Evolutionary conservation across 2,329 filamentous ascomycete species (phyloP).

Genomic region (Colletotrichum viniferum): DNA sequence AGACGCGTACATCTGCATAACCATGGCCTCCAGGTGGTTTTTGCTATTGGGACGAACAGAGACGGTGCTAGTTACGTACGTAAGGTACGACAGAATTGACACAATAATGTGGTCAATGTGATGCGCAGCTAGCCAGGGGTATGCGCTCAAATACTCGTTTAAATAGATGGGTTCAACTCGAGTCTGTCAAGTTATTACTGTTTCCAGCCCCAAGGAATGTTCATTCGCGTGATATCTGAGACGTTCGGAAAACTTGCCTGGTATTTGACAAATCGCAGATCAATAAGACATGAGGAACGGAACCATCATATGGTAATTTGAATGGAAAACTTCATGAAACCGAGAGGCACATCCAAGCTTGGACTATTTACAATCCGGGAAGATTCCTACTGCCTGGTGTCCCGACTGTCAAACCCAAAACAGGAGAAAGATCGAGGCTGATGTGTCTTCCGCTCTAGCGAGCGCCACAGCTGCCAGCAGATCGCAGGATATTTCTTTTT

Average conservation of each 20-base stretch:
- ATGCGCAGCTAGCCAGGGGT: background rate
- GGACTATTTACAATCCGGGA: fast-evolving
- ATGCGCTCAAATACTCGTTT: background rate
- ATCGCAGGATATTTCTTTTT: background rate
- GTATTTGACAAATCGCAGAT: background rate
- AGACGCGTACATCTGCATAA: background rate
- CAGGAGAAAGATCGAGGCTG: background rate
- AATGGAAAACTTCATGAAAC: background rate
- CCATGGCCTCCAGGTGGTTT: background rate
- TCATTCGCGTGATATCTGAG: background rate
- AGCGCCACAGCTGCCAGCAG: background rate
- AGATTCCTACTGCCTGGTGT: background rate
- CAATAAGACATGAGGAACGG: background rate
- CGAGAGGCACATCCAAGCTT: background rate
- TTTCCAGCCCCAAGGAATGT: background rate
- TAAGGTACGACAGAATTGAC: background rate
- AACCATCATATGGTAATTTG: fast-evolving
- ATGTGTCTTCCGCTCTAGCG: background rate
- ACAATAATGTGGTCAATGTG: background rate
- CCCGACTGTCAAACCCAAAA: background rate
- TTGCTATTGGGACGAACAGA: background rate
- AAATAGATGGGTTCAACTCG: background rate
- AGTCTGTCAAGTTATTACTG: background rate
- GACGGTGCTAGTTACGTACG: background rate
- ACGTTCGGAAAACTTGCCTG: background rate